A percentile compares a stretch with the other conserved stretches of the same genome.
Evolutionary conservation across 805 yeast genomes (phyloP).

Genomic region (Candida montana): DNA sequence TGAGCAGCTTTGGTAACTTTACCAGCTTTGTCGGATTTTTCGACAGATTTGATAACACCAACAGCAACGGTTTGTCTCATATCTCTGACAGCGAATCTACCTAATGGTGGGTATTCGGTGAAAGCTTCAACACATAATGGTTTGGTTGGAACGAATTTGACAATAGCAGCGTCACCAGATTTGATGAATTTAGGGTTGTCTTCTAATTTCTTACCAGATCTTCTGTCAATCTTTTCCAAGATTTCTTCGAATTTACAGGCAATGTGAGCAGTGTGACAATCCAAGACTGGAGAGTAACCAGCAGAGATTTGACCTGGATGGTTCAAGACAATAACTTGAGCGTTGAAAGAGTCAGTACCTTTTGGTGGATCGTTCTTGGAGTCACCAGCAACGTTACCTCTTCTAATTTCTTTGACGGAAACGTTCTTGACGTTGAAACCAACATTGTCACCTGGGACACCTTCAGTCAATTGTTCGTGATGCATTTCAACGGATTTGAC

Average conservation of each 20-base stretch:
- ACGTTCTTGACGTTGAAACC: slow-evolving; percentile 94
- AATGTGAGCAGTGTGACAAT: slow-evolving; percentile 82
- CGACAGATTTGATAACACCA: slow-evolving; percentile 97
- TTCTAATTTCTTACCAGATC: slow-evolving; percentile 91
- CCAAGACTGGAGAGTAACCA: slow-evolving; percentile 90
- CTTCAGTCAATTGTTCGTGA: slow-evolving; percentile 81
- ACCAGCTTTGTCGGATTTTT: slow-evolving; percentile 79
- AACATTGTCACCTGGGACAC: slow-evolving; percentile 85
- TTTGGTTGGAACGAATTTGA: slow-evolving; percentile 82
- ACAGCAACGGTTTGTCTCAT: slow-evolving; percentile 99
- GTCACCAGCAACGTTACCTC: slow-evolving; percentile 95
- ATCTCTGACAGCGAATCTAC: slow-evolving; percentile 99
- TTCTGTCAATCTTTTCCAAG: slow-evolving; percentile 98
- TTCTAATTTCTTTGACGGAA: slow-evolving; percentile 87
- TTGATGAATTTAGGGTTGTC: slow-evolving; percentile 89
- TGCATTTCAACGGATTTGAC: slow-evolving; percentile 93
- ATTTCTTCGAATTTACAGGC: slow-evolving; percentile 89
- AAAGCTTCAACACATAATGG: slow-evolving; percentile 96
- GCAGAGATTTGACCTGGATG: slow-evolving; percentile 93
- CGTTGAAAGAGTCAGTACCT: slow-evolving; percentile 77
- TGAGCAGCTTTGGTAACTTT: slow-evolving; percentile 95
- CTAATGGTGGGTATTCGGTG: slow-evolving; percentile 95
- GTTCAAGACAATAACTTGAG: slow-evolving; percentile 87
- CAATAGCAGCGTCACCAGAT: slow-evolving; percentile 96
- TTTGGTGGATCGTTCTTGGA: slow-evolving; percentile 89